Base-by-base conservation (phyloP, 2,329 filamentous ascomycete genomes). In the Conoideocrella luteorostrata region DNA sequence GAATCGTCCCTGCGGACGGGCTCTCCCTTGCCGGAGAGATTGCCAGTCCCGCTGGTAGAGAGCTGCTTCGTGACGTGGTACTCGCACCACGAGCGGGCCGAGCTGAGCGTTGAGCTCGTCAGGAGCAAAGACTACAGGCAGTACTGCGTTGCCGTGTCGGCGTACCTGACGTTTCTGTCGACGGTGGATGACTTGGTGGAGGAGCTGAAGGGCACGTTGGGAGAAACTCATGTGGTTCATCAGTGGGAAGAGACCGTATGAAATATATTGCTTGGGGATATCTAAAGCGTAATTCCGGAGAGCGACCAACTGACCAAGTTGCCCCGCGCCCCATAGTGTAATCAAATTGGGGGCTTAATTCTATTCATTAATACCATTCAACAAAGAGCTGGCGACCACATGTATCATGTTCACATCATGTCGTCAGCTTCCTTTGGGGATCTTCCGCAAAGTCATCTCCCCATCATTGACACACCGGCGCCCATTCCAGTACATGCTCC, bases 1-100 rank as follows among this genome's bases (percentile, higher is more conserved):
- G 69, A 73, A 39, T 70, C 74, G 39, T 57, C 69, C 2, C 52
- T 77, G 12, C 64, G 67, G 17, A 74, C 69, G 0, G 72, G 69
- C 0, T 64, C 66, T n/a, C 62, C 73, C 1, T 50, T 74, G 1
- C 72, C 72, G 0, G 68, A 71, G 41, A 57, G 71, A 3, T 49
- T 76, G 1, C 72, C 72, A 0, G 65, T 68, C 2, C 73, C 72
- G 2, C 50, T 76, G 18, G 51, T 72, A 1, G 59, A 62, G 3
- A 61, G 63, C 3, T 57, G 56, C 12, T 54, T 62, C 39, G 54
- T 61, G n/a, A 37, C 51, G 6, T 62, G 57, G 28, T 45, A 47
- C 5, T 12, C 26, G 5, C 46, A 52, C 4, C 44, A 56, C 1
- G 47, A 42, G 4, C 36, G 59, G 11, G 47, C 60, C 1, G 47